Conservation (phyloP, 2,329 filamentous ascomycete species). For the Clonostachys chloroleuca region DNA sequence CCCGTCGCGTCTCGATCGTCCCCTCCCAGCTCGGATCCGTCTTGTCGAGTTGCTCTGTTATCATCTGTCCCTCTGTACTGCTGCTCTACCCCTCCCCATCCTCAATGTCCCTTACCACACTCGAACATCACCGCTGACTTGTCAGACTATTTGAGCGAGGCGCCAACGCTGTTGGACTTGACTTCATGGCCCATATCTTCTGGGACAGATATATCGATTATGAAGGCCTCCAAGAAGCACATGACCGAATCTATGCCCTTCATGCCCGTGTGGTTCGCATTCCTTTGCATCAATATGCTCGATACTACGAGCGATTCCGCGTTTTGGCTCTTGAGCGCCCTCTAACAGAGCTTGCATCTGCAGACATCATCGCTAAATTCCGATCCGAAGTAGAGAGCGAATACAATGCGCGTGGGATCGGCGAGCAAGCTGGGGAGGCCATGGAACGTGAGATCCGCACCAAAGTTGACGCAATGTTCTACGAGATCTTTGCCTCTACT, state of each 20-base stretch:
- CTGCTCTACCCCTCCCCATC: conserved; percentile 34
- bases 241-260: conserved; percentile 81
- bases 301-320: conserved; percentile 90
- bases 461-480: conserved; percentile 76
- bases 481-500: conserved; percentile 75
- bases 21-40: conserved; percentile 1
- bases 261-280: conserved; percentile 80
- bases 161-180: conserved; percentile 77
- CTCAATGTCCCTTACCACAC: too few species aligned
- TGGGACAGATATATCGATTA: conserved; percentile 99
- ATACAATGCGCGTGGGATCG: conserved; percentile 61
- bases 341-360: conserved; percentile 65
- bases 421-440: conserved; percentile 67
- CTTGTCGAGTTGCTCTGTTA: conserved; percentile 2
- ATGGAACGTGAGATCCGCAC: conserved; percentile 73
- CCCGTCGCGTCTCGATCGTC: conserved; percentile 29
- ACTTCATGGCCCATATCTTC: conserved; percentile 92
- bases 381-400: conserved; percentile 28
- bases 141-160: conserved; percentile 87
- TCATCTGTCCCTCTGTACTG: conserved; percentile 44
- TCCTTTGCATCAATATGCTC: conserved; percentile 91
- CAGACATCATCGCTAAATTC: conserved; percentile 12
- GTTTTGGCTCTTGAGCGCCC: conserved; percentile 70
- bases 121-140: neutral
- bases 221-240: conserved; percentile 82